A percentile compares a stretch with the other conserved stretches of the same genome.
Conservation (phyloP, 1,284 basidiomycete species). For the Coniferiporia sulphurascens region DNA sequence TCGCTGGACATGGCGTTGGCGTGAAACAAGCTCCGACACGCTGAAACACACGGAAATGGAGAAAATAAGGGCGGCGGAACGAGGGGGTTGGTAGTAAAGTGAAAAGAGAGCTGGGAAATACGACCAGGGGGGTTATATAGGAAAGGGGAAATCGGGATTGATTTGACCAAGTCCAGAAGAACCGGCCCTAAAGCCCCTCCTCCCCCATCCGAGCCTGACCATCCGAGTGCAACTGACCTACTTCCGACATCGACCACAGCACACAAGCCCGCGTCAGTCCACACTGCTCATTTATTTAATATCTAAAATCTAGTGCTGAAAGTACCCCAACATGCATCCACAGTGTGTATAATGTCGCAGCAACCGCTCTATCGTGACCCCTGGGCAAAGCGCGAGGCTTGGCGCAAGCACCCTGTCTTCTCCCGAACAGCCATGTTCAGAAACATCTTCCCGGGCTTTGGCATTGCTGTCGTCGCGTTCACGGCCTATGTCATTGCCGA, state of each 20-base stretch:
- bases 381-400: constrained; percentile 92
- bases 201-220: not conserved
- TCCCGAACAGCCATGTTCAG: constrained; percentile 80
- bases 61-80: constrained; percentile 21
- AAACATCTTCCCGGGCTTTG: constrained; percentile 89
- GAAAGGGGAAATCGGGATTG: constrained; percentile 24
- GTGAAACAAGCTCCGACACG: constrained; percentile 2
- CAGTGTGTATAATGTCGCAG: constrained; percentile 42
- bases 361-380: constrained; percentile 83
- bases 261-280: not conserved
- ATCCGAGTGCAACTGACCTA: not conserved
- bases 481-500: constrained; percentile 85
- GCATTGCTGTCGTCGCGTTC: constrained; percentile 87
- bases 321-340: constrained; percentile 8
- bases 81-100: constrained; percentile 22
- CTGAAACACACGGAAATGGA: constrained; percentile 8
- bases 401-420: constrained; percentile 88
- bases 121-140: constrained; percentile 27
- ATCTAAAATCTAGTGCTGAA: not conserved
- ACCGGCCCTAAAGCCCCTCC: constrained; percentile 52
- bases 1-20: constrained; percentile 40
- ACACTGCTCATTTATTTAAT: not conserved
- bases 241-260: constrained; percentile 4
- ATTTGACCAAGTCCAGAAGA: constrained; percentile 43
- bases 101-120: constrained; percentile 21